Evolutionary conservation across 1,284 basidiomycete species (phyloP), one percentile per base, ranked within the genome.

Genomic region (Melampsora abietis-canadensis): DNA sequence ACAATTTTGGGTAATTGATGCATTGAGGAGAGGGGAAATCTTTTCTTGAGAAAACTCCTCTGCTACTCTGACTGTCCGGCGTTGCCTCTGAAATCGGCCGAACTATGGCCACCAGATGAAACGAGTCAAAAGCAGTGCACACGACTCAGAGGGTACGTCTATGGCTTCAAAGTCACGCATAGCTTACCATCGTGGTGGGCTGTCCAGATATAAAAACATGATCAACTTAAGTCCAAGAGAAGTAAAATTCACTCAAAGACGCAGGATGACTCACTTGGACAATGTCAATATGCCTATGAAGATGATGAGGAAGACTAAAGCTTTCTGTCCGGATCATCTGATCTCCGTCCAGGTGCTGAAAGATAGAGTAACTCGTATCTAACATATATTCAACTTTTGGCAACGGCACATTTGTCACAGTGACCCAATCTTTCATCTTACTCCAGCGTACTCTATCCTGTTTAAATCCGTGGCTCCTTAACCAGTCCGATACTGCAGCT

Each of bases 121-220:
- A 27, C 27, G 7, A 14, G 19, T 54, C 19, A 27, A 54, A 21
- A 54, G 15, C n/a, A 54, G 15, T 7, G 7, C 51, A 21, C 24
- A 27, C 14, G 4, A 54, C 8, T 17, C 4, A 0, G 19, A 54
- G 51, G 51, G 2, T 21, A 54, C 19, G 51, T 54, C 10, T 12
- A 8, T 40, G 37, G 37, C 37, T 40, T 40, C 37, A 40, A 40
- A 6, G 2, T 40, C 6, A 40, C 37, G 6, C 6, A 19, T 27
- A 67, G 34, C 65, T 75, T 59, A 75, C 72, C 72, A 75, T 75
- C 17, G 72, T 75, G 30, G 72, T 75, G 7, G 72, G 72, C 72
- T 75, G 19, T 19, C 14, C 27, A 12, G 6, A 44, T 30, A 15
- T n/a, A 62, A 27, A n/a, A 27, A n/a, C 12, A 31, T 31, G 1